Percentiles rank a stretch among this genome's conserved stretches.
These are phyloP conservation scores for Irineochytrium annulatum DNA, from an alignment of 192 early-diverging fungal genomes.

Conservation along the genomic window DNA sequence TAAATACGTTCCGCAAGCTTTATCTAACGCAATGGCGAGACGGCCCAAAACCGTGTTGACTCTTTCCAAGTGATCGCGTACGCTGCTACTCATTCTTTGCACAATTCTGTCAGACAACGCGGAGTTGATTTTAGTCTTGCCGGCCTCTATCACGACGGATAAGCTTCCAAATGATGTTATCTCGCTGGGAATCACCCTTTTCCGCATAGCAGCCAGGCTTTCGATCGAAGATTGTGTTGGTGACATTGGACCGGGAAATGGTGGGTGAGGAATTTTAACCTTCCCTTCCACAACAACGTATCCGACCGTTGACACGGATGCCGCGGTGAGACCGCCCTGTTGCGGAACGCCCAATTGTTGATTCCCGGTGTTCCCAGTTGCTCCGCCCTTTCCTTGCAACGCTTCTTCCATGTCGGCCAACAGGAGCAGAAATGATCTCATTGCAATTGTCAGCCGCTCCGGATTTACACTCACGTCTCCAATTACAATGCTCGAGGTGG, in stretches of 20 bases:
- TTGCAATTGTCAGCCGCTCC: constrained; percentile 71
- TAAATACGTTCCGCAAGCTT: constrained; percentile 38
- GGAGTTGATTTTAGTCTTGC: constrained; percentile 7
- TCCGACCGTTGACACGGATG: constrained; percentile 29
- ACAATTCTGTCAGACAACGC: constrained; percentile 46
- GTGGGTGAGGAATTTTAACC: constrained; percentile 38
- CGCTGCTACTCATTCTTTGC: constrained; percentile 58
- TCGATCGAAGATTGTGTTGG: constrained; percentile 11
- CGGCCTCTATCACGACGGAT: not conserved
- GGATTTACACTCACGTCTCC: constrained; percentile 36
- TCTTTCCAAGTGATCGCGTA: constrained; percentile 63
- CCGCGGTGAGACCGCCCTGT: constrained; percentile 16
- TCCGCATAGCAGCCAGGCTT: constrained; percentile 16
- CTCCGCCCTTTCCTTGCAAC: constrained; percentile 10
- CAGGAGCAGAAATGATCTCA: constrained; percentile 68
- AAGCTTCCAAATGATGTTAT: not conserved
- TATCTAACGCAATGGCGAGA: constrained; percentile 58
- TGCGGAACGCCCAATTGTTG: constrained; percentile 8
- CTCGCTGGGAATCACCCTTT: not conserved
- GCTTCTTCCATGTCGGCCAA: constrained; percentile 67
- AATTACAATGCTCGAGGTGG: not conserved
- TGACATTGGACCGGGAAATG: constrained; percentile 35
- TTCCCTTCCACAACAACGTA: constrained; percentile 52
- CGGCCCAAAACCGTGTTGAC: constrained; percentile 63
- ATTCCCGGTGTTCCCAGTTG: not conserved